phyloP scores from a whole-genome alignment of 345 rosid species.

The Bruguiera parviflora region DNA sequence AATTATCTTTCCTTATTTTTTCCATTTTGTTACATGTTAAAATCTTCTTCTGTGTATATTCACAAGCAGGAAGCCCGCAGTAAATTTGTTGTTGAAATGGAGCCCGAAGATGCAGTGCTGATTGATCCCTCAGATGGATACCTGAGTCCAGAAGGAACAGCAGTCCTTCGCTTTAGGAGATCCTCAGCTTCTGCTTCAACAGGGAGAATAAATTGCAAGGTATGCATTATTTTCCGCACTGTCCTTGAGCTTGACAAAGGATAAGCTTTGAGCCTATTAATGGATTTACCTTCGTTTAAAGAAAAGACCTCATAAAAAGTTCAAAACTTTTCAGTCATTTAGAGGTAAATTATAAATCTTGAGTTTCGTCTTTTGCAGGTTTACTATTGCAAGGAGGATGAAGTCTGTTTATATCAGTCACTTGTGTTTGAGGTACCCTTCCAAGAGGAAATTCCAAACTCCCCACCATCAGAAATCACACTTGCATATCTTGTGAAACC shows the following conservation, averaged over 20 bases:
- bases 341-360: not conserved
- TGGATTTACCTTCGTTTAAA: not conserved
- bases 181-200: constrained; percentile 47
- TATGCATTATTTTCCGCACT: constrained; percentile 17
- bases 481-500: constrained; percentile 58
- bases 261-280: not conserved
- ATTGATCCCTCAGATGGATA: constrained; percentile 65
- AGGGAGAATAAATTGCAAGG: constrained; percentile 84
- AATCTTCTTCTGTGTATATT: not conserved
- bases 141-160: constrained; percentile 68
- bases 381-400: constrained; percentile 91
- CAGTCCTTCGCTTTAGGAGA: constrained; percentile 55
- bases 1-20: not conserved
- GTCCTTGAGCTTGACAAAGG: not conserved
- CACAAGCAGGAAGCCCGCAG: constrained; percentile 71
- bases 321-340: not conserved
- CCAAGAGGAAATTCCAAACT: constrained; percentile 37
- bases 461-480: constrained; percentile 32
- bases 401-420: constrained; percentile 84
- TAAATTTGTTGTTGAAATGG: constrained; percentile 63
- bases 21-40: not conserved
- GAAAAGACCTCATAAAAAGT: not conserved
- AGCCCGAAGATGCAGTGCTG: constrained; percentile 58
- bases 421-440: constrained; percentile 75
- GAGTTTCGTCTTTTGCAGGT: constrained; percentile 36